Conservation (phyloP, 2,329 filamentous ascomycete genomes). For the Xylaria sp. region DNA sequence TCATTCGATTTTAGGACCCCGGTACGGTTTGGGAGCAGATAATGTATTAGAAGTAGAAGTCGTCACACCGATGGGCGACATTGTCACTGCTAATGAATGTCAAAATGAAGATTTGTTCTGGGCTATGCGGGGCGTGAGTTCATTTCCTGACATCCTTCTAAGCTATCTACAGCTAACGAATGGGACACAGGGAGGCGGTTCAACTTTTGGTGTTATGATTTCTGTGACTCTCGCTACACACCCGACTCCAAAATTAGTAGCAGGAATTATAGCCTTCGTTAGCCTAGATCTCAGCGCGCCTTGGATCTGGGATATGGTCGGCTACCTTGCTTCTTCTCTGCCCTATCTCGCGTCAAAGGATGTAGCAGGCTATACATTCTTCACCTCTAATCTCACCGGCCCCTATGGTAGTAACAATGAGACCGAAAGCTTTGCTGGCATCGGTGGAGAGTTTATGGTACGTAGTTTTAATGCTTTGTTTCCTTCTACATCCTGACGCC, state of each 20-base stretch:
- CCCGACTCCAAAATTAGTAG: slow-evolving; percentile 48
- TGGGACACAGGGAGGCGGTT: slow-evolving; percentile 61
- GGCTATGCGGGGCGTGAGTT: slow-evolving; percentile 67
- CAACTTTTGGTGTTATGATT: slow-evolving; percentile 69
- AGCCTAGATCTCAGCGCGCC: slow-evolving; percentile 46
- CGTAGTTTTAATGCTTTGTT: background rate
- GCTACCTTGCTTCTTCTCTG: slow-evolving; percentile 57
- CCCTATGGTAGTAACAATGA: slow-evolving; percentile 16
- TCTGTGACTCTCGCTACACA: slow-evolving; percentile 66
- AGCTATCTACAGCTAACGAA: background rate
- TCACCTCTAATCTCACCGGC: slow-evolving; percentile 49
- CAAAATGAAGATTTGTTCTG: slow-evolving; percentile 69
- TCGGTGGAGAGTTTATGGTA: slow-evolving; percentile 48
- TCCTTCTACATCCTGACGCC: background rate
- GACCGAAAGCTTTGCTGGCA: slow-evolving; percentile 43
- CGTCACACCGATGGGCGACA: slow-evolving; percentile 61
- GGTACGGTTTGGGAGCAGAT: slow-evolving; percentile 69
- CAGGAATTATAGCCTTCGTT: slow-evolving; percentile 44
- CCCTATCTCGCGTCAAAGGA: slow-evolving; percentile 61
- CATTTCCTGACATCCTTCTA: background rate
- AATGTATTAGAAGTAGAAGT: slow-evolving; percentile 68
- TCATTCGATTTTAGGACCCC: slow-evolving; percentile 63
- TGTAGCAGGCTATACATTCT: slow-evolving; percentile 59
- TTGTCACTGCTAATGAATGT: slow-evolving; percentile 62
- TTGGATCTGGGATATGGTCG: slow-evolving; percentile 58